Base-by-base conservation (phyloP, 495 filamentous ascomycete species). In the Aspergillus bertholletiae region DNA sequence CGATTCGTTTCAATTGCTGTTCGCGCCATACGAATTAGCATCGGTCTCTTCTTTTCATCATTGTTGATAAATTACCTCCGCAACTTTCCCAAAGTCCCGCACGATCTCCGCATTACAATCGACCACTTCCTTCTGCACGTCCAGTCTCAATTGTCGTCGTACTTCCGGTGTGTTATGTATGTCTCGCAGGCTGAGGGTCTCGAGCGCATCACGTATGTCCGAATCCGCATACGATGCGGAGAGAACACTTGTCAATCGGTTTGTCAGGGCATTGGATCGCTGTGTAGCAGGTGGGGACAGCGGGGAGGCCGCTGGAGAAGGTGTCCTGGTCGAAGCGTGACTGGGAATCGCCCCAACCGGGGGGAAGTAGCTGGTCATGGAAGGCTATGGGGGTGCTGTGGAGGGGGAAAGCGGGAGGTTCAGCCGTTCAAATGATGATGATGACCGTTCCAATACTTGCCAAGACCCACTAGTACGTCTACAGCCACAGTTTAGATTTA, bases 91-190 rank as follows among this genome's bases (percentile, higher is more conserved):
- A 74, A 97, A 97, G 64, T 96, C 93, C 49, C 80, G 74, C 46
- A 99, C 84, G 53, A 99, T 89, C 53, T 91, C 86, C 28, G 86
- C 92, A 84, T 97, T 97, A 72, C 90, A 89, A 54, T 93, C 84
- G 43, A 97, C 90, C 28, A 97, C 88, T 68, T 97, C 92, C 61
- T 89, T 92, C 69, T 97, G 92, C 2, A 95, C 80, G 70, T 96
- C 88, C 1, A 96, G 71, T 27, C 91, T 82, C 12, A 97, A 71
- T 58, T 88, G 85, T 27, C 94, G 83, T 11, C 94, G 80, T 18
- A 87, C 87, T 56, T 95, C 89, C 7, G 87, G 75, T 7, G 82
- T 91, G 63, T 97, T 97, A 37, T 82, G 74, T 13, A 90, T 67
- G 1, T 81, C 82, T 21, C 86, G 76, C 27, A 83, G 74, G 67